Percentiles rank a stretch among this genome's conserved stretches.
These are phyloP conservation scores for Senna siamea DNA, from an alignment of 306 rosid species.

Conservation along the genomic window DNA sequence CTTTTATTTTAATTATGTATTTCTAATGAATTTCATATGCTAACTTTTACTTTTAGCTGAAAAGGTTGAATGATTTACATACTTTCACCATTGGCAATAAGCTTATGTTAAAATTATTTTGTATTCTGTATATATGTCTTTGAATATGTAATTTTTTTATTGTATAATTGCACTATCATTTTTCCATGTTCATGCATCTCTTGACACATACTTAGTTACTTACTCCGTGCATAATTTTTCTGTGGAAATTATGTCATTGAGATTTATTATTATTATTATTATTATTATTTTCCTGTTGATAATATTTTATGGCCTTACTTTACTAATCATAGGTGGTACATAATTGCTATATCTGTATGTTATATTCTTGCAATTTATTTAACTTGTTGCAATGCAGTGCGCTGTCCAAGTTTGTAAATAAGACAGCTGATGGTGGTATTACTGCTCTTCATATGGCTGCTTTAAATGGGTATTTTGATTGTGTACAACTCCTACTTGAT, in stretches of 20 bases:
- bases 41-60: conserved; percentile 5
- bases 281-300: conserved; percentile 14
- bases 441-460: conserved; percentile 98
- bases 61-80: conserved; percentile 19
- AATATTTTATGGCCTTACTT: conserved; percentile 11
- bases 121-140: background rate
- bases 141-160: conserved; percentile 1
- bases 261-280: conserved; percentile 3
- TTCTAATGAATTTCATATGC: conserved; percentile 19
- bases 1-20: conserved; percentile 38
- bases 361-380: conserved; percentile 66
- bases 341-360: conserved; percentile 37
- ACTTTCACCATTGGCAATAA: conserved; percentile 1
- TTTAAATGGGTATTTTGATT: conserved; percentile 85
- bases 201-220: conserved; percentile 2
- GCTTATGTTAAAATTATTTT: conserved; percentile 4
- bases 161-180: background rate
- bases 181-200: background rate
- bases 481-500: conserved; percentile 88
- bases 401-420: conserved; percentile 85
- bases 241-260: conserved; percentile 19
- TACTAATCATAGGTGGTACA: conserved; percentile 2
- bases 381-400: conserved; percentile 84
- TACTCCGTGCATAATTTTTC: background rate
- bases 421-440: conserved; percentile 93